Percentiles rank a stretch among this genome's conserved stretches.
Evolutionary conservation across 768 basidiomycete species (phyloP).

Genomic region (Hericium rajendrae): DNA sequence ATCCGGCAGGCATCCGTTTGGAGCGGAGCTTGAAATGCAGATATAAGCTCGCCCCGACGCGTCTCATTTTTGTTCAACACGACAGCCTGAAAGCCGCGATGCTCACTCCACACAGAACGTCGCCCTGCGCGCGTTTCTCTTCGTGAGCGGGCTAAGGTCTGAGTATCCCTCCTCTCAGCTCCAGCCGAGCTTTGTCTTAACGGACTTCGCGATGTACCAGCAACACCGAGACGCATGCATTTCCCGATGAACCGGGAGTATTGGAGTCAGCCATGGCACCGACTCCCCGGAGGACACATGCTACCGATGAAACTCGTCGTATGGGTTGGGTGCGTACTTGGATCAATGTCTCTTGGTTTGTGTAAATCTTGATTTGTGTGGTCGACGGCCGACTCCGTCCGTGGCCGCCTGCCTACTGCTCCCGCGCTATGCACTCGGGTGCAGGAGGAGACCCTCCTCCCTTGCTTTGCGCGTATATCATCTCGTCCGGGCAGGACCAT

Average conservation of each 20-base stretch:
- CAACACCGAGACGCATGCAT: not conserved
- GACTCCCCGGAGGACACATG: not conserved
- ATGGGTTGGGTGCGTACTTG: not conserved
- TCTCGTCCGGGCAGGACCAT: not conserved
- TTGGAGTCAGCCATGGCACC: not conserved
- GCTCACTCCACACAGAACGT: not conserved
- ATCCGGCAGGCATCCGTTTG: no score
- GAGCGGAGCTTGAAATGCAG: no score
- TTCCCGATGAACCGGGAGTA: not conserved
- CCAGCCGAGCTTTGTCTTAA: not conserved
- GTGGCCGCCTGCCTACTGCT: no score
- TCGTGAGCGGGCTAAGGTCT: not conserved
- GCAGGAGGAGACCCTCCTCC: not conserved
- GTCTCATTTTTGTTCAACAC: not conserved
- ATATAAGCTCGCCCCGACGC: no score
- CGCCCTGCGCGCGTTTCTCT: not conserved
- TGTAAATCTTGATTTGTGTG: not conserved
- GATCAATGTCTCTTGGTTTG: not conserved
- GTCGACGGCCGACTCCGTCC: not conserved
- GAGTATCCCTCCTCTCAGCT: not conserved
- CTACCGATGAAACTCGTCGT: not conserved
- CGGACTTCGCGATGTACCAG: not conserved
- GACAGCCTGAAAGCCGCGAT: not conserved
- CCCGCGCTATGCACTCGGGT: not conserved
- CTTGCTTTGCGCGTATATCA: not conserved